These are phyloP conservation scores for Ascochyta viciae-villosae DNA, from an alignment of 2,329 filamentous ascomycete species.

Conservation along the genomic window DNA sequence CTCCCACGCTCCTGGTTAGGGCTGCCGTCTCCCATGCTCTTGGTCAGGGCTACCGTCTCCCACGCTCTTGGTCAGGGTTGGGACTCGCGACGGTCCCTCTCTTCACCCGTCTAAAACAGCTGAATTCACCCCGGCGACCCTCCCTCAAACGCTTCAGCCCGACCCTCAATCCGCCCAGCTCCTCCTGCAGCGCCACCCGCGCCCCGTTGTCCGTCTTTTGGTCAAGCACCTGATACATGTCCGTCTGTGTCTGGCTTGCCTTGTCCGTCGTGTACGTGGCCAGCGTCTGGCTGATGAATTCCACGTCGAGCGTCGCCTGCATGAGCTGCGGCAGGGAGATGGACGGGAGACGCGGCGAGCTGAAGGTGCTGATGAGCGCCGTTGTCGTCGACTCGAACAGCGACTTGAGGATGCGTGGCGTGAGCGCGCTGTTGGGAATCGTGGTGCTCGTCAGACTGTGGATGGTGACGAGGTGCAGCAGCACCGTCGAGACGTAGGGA, in stretches of 20 bases:
- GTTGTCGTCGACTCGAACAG: conserved; percentile 82
- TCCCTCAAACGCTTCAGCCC: conserved; percentile 72
- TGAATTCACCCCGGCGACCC: conserved; percentile 48
- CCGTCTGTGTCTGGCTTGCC: conserved; percentile 80
- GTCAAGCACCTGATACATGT: conserved; percentile 92
- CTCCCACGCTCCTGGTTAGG: too few relatives aligned
- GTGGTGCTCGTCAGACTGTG: conserved; percentile 73
- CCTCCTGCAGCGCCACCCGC: conserved; percentile 78
- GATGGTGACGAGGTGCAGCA: conserved; percentile 85
- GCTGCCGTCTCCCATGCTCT: too few relatives aligned
- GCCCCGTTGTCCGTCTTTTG: conserved; percentile 87
- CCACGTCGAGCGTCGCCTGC: conserved; percentile 96
- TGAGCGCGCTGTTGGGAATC: conserved; percentile 68
- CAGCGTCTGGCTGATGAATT: conserved; percentile 94
- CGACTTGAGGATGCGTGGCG: conserved; percentile 81
- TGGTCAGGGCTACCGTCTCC: background rate
- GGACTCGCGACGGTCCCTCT: conserved; percentile 21
- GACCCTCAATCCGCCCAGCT: conserved; percentile 87
- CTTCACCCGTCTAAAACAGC: conserved; percentile 44
- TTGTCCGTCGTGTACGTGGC: conserved; percentile 86
- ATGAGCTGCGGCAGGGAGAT: conserved; percentile 86
- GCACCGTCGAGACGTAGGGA: conserved; percentile 87
- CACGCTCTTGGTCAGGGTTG: conserved; percentile 1
- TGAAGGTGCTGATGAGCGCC: conserved; percentile 82
- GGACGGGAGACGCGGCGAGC: conserved; percentile 56